Base-by-base conservation (phyloP, 805 yeast genomes). In the Yamadazyma scolyti region DNA sequence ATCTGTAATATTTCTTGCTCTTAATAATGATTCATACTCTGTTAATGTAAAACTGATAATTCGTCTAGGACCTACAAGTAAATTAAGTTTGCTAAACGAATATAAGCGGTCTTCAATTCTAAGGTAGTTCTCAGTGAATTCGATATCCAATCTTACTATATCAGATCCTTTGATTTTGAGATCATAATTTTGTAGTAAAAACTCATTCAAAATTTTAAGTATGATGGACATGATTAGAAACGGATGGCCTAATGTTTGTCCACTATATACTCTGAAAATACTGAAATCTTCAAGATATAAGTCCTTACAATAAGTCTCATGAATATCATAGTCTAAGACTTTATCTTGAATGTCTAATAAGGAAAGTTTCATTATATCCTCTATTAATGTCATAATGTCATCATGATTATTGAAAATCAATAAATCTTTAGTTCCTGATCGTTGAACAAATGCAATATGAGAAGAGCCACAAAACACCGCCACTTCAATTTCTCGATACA, bases 251-350 rank as follows among this genome's bases (percentile, higher is more conserved):
- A 30, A 40, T 9, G 40, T 39, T 16, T 40, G 33, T 15, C 48
- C 46, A n/a, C 50, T 20, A 30, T 53, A 54, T 2, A 54, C 25
- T 20, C 52, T 28, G 8, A 51, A 22, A 10, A 54, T 33, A 28
- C 46, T 45, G 21, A 42, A 46, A 37, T 53, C 56, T 34, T 54
- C 58, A 2, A 37, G 13, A 14, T 17, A 40, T 20, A 23, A 26
- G 3, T 22, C 10, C 12, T 26, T 18, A 13, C 16, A 10, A 16
- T 36, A 40, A 11, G 36, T 31, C 10, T 27, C 37, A 25, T 20
- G 23, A 13, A 30, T n/a, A n/a, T n/a, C n/a, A n/a, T n/a, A n/a
- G n/a, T n/a, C n/a, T n/a, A n/a, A n/a, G n/a, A n/a, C n/a, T n/a
- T n/a, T n/a, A n/a, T n/a, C n/a, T n/a, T n/a, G 16, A 10, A 36